These are phyloP conservation scores for Coniochaeta ligniaria DNA, from an alignment of 2,329 filamentous ascomycete genomes.

Conservation along the genomic window DNA sequence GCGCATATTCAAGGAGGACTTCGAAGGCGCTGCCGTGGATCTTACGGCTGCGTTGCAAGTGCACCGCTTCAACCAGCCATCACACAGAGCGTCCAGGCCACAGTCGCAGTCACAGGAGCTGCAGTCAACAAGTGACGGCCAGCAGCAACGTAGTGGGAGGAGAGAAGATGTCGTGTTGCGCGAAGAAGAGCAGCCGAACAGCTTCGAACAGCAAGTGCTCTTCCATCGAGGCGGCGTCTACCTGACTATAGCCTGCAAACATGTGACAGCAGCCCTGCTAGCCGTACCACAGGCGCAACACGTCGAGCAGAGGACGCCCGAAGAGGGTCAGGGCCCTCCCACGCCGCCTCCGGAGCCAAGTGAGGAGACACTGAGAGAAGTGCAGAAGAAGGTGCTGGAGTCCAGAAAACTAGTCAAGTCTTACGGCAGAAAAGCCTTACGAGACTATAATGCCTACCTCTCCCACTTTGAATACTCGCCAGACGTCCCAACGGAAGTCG, in stretches of 20 bases:
- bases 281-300: slow-evolving; percentile 9
- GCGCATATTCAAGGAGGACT: slow-evolving; percentile 69
- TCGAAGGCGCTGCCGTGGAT: slow-evolving; percentile 61
- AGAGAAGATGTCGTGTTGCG: slow-evolving; percentile 27
- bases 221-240: slow-evolving; percentile 72
- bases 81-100: slow-evolving; percentile 32
- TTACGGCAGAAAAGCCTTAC: slow-evolving; percentile 68
- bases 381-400: slow-evolving; percentile 36
- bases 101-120: slow-evolving; percentile 36
- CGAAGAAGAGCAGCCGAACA: slow-evolving; percentile 58
- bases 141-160: slow-evolving; percentile 15
- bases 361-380: slow-evolving; percentile 19
- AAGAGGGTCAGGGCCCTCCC: slow-evolving; percentile 9
- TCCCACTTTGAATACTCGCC: slow-evolving; percentile 74
- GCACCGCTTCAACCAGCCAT: slow-evolving; percentile 41
- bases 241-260: slow-evolving; percentile 61
- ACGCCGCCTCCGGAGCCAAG: slow-evolving; percentile 37
- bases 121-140: slow-evolving; percentile 31
- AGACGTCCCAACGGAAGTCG: slow-evolving; percentile 52
- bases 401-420: slow-evolving; percentile 63
- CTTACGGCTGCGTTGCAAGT: slow-evolving; percentile 58
- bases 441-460: slow-evolving; percentile 68
- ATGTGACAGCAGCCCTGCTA: slow-evolving; percentile 45
- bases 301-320: slow-evolving; percentile 13
- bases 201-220: slow-evolving; percentile 65